Evolutionary conservation across 2,329 filamentous ascomycete species (phyloP).

Genomic region (Pseudopyrenochaeta lycopersici): DNA sequence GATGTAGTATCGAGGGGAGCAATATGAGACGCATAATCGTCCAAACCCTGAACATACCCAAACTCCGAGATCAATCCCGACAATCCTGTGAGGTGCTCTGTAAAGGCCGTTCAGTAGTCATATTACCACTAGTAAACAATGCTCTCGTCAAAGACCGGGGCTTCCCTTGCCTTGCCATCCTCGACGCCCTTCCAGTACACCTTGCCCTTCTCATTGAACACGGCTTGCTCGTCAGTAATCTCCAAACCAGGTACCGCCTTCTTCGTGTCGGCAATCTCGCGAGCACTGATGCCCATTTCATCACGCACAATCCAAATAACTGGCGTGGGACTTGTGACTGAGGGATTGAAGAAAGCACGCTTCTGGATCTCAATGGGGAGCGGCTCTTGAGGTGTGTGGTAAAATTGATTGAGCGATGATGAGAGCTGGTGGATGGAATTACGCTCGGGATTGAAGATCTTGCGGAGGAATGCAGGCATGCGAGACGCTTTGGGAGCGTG

Average conservation of each 20-base stretch:
- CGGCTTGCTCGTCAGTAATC: conserved; percentile 57
- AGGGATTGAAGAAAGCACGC: conserved; percentile 56
- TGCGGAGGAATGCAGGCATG: conserved; percentile 43
- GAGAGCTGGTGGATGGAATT: conserved; percentile 41
- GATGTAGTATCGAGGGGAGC: no score
- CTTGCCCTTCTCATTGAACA: conserved; percentile 56
- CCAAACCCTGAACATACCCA: not conserved
- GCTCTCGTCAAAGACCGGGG: conserved; percentile 54
- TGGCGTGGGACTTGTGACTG: conserved; percentile 54
- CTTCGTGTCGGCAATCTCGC: conserved; percentile 53
- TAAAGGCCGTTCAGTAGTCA: not conserved
- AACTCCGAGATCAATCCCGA: not conserved
- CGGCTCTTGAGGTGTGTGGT: conserved; percentile 41
- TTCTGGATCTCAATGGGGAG: conserved; percentile 47
- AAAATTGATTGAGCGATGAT: conserved; percentile 42
- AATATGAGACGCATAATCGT: no score
- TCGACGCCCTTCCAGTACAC: conserved; percentile 53
- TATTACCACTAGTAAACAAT: conserved; percentile 42
- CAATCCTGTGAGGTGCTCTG: no score
- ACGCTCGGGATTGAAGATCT: conserved; percentile 46
- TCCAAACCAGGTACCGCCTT: conserved; percentile 48
- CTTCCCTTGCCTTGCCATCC: conserved; percentile 50
- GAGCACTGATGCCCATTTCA: conserved; percentile 52
- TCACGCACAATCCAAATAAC: conserved; percentile 58
- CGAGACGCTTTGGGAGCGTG: conserved; percentile 33